Evolutionary conservation across 495 filamentous ascomycete genomes (phyloP).

Genomic region (Penicillium tannophilum): DNA sequence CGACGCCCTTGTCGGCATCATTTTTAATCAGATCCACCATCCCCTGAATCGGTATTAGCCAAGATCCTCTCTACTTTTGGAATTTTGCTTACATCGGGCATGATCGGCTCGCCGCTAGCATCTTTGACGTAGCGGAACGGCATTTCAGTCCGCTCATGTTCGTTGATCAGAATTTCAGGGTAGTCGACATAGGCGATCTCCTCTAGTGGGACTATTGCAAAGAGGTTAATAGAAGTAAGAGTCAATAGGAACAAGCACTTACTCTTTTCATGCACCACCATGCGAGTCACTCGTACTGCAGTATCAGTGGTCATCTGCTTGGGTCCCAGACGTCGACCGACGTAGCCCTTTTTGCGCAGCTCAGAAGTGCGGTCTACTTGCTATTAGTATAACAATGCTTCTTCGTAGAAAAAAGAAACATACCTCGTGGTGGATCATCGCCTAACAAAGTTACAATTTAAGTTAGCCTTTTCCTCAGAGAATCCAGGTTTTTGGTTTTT

Average conservation of each 20-base stretch:
- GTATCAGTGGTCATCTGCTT: constrained; percentile 99
- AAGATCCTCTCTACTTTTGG: background rate
- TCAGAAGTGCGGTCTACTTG: constrained; percentile 85
- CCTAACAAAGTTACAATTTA: constrained; percentile 49
- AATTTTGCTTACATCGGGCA: constrained; percentile 72
- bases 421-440: constrained; percentile 94
- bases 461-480: constrained; percentile 2
- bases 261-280: constrained; percentile 85
- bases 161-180: constrained; percentile 84
- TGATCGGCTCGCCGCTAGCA: constrained; percentile 73
- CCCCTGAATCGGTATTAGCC: constrained; percentile 55
- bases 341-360: constrained; percentile 87
- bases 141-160: constrained; percentile 94
- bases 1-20: constrained; percentile 89
- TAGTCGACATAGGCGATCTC: constrained; percentile 81
- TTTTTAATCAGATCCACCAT: constrained; percentile 94
- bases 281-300: constrained; percentile 87
- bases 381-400: constrained; percentile 7
- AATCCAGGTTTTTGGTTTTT: background rate
- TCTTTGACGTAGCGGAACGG: constrained; percentile 92
- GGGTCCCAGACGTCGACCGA: constrained; percentile 83
- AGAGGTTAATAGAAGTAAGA: background rate
- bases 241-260: background rate
- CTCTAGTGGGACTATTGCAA: constrained; percentile 62
- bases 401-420: constrained; percentile 24